phyloP scores from a whole-genome alignment of 257 asterid species.

The Coffea canephora region DNA sequence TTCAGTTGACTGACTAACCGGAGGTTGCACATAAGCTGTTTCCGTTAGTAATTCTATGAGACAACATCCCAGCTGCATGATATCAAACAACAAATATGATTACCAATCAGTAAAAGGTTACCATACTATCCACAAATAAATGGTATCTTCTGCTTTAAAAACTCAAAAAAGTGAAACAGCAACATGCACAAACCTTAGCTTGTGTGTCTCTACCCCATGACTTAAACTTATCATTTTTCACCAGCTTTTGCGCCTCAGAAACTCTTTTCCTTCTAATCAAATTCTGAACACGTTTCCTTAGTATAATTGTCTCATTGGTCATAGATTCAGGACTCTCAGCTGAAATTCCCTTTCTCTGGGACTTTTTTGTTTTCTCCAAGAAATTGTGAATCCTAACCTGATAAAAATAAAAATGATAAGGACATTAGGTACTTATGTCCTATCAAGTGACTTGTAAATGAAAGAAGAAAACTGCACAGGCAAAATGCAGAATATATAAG shows the following conservation, averaged over 20 bases:
- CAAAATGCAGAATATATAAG: background rate
- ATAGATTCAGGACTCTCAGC: slow-evolving; percentile 47
- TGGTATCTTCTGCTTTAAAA: background rate
- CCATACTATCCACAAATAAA: background rate
- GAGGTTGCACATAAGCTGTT: slow-evolving; percentile 88
- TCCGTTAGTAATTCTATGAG: slow-evolving; percentile 73
- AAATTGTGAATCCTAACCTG: slow-evolving; percentile 84
- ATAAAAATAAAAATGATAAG: slow-evolving; percentile 8
- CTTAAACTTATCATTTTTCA: slow-evolving; percentile 67
- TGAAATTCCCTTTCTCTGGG: slow-evolving; percentile 32
- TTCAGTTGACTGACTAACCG: slow-evolving; percentile 69
- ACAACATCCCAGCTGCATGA: slow-evolving; percentile 91
- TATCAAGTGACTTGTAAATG: background rate
- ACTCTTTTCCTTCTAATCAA: slow-evolving; percentile 64
- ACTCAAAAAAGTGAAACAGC: slow-evolving; percentile 3
- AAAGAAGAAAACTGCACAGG: background rate
- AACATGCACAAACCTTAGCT: slow-evolving; percentile 66
- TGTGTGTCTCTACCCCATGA: slow-evolving; percentile 78
- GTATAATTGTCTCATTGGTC: slow-evolving; percentile 43
- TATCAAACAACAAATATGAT: slow-evolving; percentile 19
- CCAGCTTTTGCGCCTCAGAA: slow-evolving; percentile 68
- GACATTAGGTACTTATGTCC: background rate
- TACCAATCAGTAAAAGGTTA: slow-evolving; percentile 5
- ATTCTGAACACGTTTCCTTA: slow-evolving; percentile 70
- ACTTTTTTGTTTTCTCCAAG: slow-evolving; percentile 67